Percentiles rank a stretch among this genome's conserved stretches.
Evolutionary conservation across 768 basidiomycete species (phyloP).

Genomic region (Macrolepiota albuminosa): DNA sequence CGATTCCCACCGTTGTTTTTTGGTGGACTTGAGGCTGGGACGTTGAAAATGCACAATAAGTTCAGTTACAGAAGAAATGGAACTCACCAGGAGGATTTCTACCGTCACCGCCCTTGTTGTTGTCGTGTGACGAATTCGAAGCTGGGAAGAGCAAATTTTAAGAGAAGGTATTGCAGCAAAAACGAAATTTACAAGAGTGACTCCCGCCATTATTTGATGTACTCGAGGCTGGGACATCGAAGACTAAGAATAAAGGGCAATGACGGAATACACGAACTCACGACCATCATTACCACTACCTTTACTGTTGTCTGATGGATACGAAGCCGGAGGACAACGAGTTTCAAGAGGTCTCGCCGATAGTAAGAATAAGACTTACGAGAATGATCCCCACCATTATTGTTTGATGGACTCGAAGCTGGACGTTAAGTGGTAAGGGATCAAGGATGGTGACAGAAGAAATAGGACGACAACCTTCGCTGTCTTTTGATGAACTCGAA

Average conservation of each 20-base stretch:
- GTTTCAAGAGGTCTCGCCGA: no score
- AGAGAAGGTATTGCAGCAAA: not conserved
- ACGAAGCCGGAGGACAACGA: no score
- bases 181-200: not conserved
- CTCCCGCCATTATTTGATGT: not conserved
- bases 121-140: not conserved
- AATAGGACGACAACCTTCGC: not conserved
- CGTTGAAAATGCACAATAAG: not conserved
- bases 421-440: no score
- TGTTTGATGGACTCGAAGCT: no score
- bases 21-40: not conserved
- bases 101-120: not conserved
- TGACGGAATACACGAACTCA: not conserved
- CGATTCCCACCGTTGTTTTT: not conserved
- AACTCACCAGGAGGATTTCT: not conserved
- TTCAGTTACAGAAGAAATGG: not conserved
- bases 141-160: not conserved
- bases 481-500: not conserved
- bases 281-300: not conserved
- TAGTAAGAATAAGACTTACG: no score
- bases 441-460: not conserved
- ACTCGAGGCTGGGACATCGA: not conserved
- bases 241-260: not conserved
- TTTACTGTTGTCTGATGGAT: not conserved
- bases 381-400: not conserved